Evolutionary conservation across 2,329 filamentous ascomycete genomes (phyloP).

Genomic region (Stylonectria norvegica): DNA sequence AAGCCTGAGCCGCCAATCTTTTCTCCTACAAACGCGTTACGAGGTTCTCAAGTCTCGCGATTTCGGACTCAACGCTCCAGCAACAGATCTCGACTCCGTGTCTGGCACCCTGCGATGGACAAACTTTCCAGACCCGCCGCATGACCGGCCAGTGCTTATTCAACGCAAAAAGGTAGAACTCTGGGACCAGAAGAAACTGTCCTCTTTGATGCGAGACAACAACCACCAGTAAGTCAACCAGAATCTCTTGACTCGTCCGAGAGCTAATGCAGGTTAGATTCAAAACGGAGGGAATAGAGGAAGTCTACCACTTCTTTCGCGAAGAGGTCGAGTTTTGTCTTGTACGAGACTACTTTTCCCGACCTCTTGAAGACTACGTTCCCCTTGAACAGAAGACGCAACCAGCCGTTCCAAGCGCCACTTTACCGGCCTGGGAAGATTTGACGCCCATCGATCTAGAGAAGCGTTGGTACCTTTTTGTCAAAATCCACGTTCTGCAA

Average conservation of each 20-base stretch:
- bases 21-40: conserved; percentile 53
- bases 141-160: conserved; percentile 43
- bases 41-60: conserved; percentile 48
- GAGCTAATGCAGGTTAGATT: too few species aligned
- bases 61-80: conserved; percentile 37
- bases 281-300: conserved; percentile 52
- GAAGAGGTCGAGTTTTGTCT: conserved; percentile 55
- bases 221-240: conserved; percentile 47
- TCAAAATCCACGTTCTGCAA: conserved; percentile 52
- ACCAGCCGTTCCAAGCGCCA: conserved; percentile 15
- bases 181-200: conserved; percentile 48
- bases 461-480: conserved; percentile 53
- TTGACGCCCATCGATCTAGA: conserved; percentile 48
- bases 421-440: conserved; percentile 45
- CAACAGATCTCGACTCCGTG: conserved; percentile 40
- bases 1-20: conserved; percentile 55
- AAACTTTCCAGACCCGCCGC: conserved; percentile 57
- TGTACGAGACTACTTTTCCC: conserved; percentile 44
- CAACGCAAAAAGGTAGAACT: conserved; percentile 57
- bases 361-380: conserved; percentile 29
- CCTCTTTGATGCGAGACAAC: conserved; percentile 49
- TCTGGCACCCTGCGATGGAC: conserved; percentile 54
- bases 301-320: conserved; percentile 51
- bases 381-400: conserved; percentile 29
- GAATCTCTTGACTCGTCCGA: too few species aligned